Conservation (phyloP, 352 stramenopile species). For the Phytopythium oedochilum region DNA sequence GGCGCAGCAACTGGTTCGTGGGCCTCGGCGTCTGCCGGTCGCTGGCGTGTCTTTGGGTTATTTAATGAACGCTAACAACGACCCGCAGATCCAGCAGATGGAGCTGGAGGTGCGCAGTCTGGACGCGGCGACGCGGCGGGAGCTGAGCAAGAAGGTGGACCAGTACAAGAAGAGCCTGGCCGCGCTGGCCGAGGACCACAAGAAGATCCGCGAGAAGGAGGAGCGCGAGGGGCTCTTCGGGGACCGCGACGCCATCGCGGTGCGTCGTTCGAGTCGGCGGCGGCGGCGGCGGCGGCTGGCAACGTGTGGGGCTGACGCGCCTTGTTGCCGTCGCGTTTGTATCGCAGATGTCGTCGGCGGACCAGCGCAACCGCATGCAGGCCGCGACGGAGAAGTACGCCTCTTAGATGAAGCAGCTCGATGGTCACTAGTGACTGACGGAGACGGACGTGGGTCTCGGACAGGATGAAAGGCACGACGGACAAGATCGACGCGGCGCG, state of each 20-base stretch:
- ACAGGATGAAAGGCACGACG: slow-evolving; percentile 81
- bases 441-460: too few relatives aligned
- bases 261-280: too few relatives aligned
- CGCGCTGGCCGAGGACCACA: slow-evolving; percentile 77
- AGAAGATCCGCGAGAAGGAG: slow-evolving; percentile 78
- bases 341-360: slow-evolving; percentile 45
- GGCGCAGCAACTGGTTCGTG: slow-evolving; percentile 70
- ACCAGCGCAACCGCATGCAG: slow-evolving; percentile 76
- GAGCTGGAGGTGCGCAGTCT: slow-evolving; percentile 84
- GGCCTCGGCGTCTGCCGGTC: background rate
- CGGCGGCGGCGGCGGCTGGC: too few relatives aligned
- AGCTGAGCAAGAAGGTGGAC: slow-evolving; percentile 86
- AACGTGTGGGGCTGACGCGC: background rate
- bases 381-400: slow-evolving; percentile 72
- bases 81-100: slow-evolving; percentile 81
- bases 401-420: background rate
- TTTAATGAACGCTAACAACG: background rate
- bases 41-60: too few relatives aligned
- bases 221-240: slow-evolving; percentile 82
- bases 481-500: slow-evolving; percentile 73
- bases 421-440: background rate
- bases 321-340: background rate
- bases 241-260: slow-evolving; percentile 61
- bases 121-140: slow-evolving; percentile 69
- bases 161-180: slow-evolving; percentile 88